Evolutionary conservation across 495 filamentous ascomycete genomes (phyloP).

Genomic region (Podospora conica): DNA sequence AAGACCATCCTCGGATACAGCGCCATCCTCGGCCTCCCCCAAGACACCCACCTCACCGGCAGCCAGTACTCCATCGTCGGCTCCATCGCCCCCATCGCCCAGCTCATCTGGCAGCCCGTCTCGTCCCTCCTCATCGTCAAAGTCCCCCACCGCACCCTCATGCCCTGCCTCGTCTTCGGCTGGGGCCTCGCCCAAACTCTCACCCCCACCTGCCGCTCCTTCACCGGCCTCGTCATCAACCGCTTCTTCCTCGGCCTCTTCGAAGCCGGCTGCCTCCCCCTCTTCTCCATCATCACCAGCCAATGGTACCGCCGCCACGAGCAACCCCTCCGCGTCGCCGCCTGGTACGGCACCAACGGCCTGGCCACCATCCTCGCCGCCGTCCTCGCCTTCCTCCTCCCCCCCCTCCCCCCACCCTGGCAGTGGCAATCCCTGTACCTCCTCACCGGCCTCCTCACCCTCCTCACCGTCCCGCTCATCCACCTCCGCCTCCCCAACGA

Average conservation of each 20-base stretch:
- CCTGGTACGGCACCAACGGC: slow-evolving; percentile 63
- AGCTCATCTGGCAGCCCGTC: slow-evolving; percentile 61
- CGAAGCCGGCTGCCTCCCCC: slow-evolving; percentile 55
- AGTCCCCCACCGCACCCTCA: slow-evolving; percentile 58
- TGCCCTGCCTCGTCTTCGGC: slow-evolving; percentile 53
- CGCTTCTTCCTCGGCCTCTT: slow-evolving; percentile 59
- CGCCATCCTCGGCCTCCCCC: slow-evolving; percentile 55
- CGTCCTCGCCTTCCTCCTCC: slow-evolving; percentile 54
- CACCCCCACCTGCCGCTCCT: slow-evolving; percentile 49
- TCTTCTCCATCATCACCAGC: slow-evolving; percentile 52
- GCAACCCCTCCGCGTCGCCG: slow-evolving; percentile 53
- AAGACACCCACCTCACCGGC: slow-evolving; percentile 48
- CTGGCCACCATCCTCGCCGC: slow-evolving; percentile 58
- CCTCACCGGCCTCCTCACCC: slow-evolving; percentile 51
- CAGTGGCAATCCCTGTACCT: slow-evolving; percentile 53
- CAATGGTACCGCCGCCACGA: slow-evolving; percentile 61
- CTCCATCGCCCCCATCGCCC: slow-evolving; percentile 57
- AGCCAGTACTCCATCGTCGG: slow-evolving; percentile 58
- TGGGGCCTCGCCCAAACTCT: slow-evolving; percentile 56
- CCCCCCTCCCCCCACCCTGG: background rate
- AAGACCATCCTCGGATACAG: slow-evolving; percentile 59
- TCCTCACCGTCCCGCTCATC: slow-evolving; percentile 45
- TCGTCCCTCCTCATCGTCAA: slow-evolving; percentile 60
- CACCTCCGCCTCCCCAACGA: slow-evolving; percentile 49
- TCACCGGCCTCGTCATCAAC: slow-evolving; percentile 43